phyloP scores from a whole-genome alignment of 2,329 filamentous ascomycete genomes.

The Venturiaceae sp. region DNA sequence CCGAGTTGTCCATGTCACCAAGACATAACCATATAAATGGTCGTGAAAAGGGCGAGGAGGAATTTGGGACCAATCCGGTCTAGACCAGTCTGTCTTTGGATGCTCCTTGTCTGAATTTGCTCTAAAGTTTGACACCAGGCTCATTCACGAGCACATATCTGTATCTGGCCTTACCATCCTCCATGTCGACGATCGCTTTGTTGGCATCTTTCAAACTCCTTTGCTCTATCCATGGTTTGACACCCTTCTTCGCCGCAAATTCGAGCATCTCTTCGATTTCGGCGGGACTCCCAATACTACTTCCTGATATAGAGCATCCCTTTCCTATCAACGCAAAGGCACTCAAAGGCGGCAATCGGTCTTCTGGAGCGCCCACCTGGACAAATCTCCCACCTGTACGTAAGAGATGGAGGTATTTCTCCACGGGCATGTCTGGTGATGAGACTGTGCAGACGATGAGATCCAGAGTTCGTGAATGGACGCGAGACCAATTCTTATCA shows the following conservation, averaged over 20 bases:
- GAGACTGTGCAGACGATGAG: slow-evolving; percentile 46
- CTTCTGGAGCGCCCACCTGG: slow-evolving; percentile 54
- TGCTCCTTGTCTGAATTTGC: neutral
- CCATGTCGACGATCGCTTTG: slow-evolving; percentile 47
- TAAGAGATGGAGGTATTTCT: slow-evolving; percentile 47
- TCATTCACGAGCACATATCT: slow-evolving; percentile 29
- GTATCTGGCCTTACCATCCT: slow-evolving; percentile 42
- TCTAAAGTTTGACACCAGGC: neutral
- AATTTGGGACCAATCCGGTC: no score
- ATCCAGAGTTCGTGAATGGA: slow-evolving; percentile 39
- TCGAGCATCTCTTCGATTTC: slow-evolving; percentile 54
- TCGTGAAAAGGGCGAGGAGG: no score
- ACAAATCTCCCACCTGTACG: slow-evolving; percentile 47
- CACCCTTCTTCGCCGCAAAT: slow-evolving; percentile 47
- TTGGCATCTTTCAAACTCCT: slow-evolving; percentile 50
- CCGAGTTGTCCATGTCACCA: no score
- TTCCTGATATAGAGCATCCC: slow-evolving; percentile 35
- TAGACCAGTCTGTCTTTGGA: neutral
- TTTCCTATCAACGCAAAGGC: slow-evolving; percentile 46
- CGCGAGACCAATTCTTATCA: slow-evolving; percentile 44
- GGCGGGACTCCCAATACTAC: slow-evolving; percentile 39
- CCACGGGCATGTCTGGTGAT: slow-evolving; percentile 45
- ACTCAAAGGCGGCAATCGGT: slow-evolving; percentile 35
- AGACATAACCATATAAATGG: no score
- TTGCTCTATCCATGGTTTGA: slow-evolving; percentile 55